Evolutionary conservation across 306 rosid species (phyloP).

Genomic region (Acmispon strigosus): DNA sequence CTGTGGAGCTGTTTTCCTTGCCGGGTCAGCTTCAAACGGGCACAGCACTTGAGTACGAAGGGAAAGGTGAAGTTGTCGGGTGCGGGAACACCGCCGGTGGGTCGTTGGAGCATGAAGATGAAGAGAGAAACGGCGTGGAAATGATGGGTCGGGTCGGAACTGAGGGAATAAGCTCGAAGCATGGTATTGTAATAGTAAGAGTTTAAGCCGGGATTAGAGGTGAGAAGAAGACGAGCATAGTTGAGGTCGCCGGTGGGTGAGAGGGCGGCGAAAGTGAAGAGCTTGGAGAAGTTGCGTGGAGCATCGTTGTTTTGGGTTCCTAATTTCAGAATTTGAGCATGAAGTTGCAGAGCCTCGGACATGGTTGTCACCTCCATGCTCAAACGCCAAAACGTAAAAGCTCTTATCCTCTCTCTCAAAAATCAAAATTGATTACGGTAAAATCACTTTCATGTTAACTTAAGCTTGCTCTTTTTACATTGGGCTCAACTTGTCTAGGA

Average conservation of each 20-base stretch:
- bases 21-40: constrained; percentile 28
- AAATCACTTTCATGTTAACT: too few relatives aligned
- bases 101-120: constrained; percentile 22
- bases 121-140: constrained; percentile 32
- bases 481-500: too few relatives aligned
- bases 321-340: constrained; percentile 38
- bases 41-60: constrained; percentile 38
- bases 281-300: constrained; percentile 24
- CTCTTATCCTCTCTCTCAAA: too few relatives aligned
- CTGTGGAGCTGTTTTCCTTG: constrained; percentile 44
- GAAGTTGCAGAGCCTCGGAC: constrained; percentile 54
- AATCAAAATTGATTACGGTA: too few relatives aligned
- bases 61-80: constrained; percentile 56
- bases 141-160: constrained; percentile 29
- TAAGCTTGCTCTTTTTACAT: too few relatives aligned
- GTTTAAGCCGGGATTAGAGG: constrained; percentile 18
- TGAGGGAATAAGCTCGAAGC: constrained; percentile 41
- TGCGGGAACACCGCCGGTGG: not conserved
- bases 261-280: constrained; percentile 52
- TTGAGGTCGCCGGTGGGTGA: constrained; percentile 46
- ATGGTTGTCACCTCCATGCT: constrained; percentile 42
- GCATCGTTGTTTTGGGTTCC: not conserved
- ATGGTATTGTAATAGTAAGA: constrained; percentile 53
- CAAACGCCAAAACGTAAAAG: too few relatives aligned
- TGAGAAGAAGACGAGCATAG: constrained; percentile 45